Evolutionary conservation across 2,329 filamentous ascomycete species (phyloP).

Genomic region (Sclerotinia glacialis): DNA sequence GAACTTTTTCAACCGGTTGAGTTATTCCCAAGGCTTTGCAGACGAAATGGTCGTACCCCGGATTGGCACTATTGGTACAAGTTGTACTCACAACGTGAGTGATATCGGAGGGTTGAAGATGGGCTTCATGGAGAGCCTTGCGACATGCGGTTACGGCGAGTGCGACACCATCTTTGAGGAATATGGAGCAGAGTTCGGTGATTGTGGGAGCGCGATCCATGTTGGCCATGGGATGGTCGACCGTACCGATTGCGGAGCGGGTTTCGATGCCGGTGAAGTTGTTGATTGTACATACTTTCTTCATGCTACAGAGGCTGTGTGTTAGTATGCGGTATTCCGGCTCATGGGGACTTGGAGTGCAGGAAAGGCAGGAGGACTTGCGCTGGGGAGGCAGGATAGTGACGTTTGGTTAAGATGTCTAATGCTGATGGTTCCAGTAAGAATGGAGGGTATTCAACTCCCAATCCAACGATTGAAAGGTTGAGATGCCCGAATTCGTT

Average conservation of each 20-base stretch:
- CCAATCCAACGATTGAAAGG: conserved; percentile 60
- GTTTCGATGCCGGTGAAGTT: conserved; percentile 62
- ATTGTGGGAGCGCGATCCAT: conserved; percentile 53
- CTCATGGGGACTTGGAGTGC: too few species aligned
- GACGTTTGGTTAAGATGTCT: conserved; percentile 52
- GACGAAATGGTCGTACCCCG: conserved; percentile 65
- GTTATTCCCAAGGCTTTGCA: conserved; percentile 56
- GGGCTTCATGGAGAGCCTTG: conserved; percentile 56
- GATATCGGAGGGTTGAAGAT: conserved; percentile 51
- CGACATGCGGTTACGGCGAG: conserved; percentile 54
- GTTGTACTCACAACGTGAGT: conserved; percentile 67
- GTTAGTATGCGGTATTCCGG: neutral
- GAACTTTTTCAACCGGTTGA: conserved; percentile 59
- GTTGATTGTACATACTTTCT: conserved; percentile 62
- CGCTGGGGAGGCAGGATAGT: conserved; percentile 59
- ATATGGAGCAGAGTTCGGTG: conserved; percentile 52
- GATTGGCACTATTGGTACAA: conserved; percentile 67
- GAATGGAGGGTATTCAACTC: conserved; percentile 59
- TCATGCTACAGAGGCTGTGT: conserved; percentile 48
- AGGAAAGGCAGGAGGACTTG: conserved; percentile 43
- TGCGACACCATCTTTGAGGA: conserved; percentile 56
- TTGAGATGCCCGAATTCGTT: conserved; percentile 48
- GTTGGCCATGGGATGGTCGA: conserved; percentile 61
- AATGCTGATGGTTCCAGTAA: conserved; percentile 50
- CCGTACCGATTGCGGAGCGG: conserved; percentile 59